phyloP scores from a whole-genome alignment of 2,329 filamentous ascomycete genomes.

The Graphiopsis chlorocephala region DNA sequence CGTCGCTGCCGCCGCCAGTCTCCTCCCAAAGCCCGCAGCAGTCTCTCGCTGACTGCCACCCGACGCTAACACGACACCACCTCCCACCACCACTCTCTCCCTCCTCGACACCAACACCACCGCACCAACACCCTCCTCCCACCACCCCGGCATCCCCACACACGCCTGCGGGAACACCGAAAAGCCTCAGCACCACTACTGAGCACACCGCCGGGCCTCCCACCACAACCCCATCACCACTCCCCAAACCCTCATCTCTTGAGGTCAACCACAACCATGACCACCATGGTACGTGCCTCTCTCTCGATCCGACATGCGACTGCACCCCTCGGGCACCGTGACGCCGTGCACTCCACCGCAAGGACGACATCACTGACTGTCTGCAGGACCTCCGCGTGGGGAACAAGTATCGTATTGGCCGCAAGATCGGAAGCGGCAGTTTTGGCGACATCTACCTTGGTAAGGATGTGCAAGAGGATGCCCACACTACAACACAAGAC shows the following conservation, averaged over 20 bases:
- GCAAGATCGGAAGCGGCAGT: conserved; percentile 96
- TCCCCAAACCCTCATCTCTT: conserved; percentile 23
- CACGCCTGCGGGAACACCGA: not conserved
- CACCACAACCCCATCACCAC: conserved; percentile 2
- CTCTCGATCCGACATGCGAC: conserved; percentile 30
- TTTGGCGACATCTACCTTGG: conserved; percentile 98
- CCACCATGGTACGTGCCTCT: conserved; percentile 57
- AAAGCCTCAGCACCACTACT: conserved; percentile 13
- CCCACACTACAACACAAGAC: not conserved
- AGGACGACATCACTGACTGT: conserved; percentile 33
- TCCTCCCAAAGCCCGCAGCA: conserved; percentile 12
- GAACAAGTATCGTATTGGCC: conserved; percentile 99
- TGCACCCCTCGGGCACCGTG: not conserved
- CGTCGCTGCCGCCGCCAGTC: conserved; percentile 3
- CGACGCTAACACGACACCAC: not conserved
- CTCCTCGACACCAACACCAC: not conserved
- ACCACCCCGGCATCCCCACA: not conserved
- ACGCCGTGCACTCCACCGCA: not conserved
- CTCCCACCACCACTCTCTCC: not conserved
- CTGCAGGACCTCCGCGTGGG: conserved; percentile 92
- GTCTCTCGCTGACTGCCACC: conserved; percentile 2
- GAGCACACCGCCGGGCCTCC: conserved; percentile 9
- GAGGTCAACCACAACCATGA: conserved; percentile 48
- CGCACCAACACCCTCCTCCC: not conserved
- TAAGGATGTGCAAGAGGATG: conserved; percentile 37